Evolutionary conservation across 1,284 basidiomycete species (phyloP).

Genomic region (Cryptococcus sp.): DNA sequence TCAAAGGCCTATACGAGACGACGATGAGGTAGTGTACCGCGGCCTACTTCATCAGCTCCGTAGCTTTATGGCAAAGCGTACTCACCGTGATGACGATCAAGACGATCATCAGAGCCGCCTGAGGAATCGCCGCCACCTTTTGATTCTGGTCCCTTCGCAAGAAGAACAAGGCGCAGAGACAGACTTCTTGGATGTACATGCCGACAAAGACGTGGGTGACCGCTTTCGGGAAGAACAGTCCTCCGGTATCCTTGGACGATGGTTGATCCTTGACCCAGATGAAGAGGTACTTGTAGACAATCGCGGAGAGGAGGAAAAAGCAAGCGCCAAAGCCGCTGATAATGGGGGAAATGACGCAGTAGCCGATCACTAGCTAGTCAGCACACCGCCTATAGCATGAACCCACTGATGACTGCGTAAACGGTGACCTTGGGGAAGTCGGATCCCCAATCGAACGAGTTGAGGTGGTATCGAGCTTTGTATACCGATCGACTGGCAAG

Average conservation of each 20-base stretch:
- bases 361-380: conserved; percentile 59
- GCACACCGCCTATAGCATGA: conserved; percentile 22
- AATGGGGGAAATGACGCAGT: conserved; percentile 87
- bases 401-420: conserved; percentile 69
- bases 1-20: conserved; percentile 56
- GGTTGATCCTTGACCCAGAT: conserved; percentile 71
- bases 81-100: conserved; percentile 72
- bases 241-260: conserved; percentile 74
- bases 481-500: conserved; percentile 49
- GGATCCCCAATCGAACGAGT: conserved; percentile 64
- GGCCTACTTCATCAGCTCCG: conserved; percentile 47
- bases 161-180: conserved; percentile 82
- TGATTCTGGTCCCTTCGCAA: conserved; percentile 57
- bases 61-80: too few species aligned
- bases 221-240: conserved; percentile 91
- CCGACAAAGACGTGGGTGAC: conserved; percentile 92
- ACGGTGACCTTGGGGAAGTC: conserved; percentile 66
- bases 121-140: conserved; percentile 57
- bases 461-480: conserved; percentile 44
- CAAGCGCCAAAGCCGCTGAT: conserved; percentile 83
- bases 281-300: conserved; percentile 85
- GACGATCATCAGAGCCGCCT: conserved; percentile 76
- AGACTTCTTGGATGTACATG: conserved; percentile 74
- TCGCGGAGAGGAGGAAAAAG: conserved; percentile 78
- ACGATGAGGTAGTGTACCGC: conserved; percentile 64